Percentiles rank a stretch among this genome's conserved stretches.
These are phyloP conservation scores for Lasiodiplodia citricola DNA, from an alignment of 2,329 filamentous ascomycete genomes.

Conservation along the genomic window DNA sequence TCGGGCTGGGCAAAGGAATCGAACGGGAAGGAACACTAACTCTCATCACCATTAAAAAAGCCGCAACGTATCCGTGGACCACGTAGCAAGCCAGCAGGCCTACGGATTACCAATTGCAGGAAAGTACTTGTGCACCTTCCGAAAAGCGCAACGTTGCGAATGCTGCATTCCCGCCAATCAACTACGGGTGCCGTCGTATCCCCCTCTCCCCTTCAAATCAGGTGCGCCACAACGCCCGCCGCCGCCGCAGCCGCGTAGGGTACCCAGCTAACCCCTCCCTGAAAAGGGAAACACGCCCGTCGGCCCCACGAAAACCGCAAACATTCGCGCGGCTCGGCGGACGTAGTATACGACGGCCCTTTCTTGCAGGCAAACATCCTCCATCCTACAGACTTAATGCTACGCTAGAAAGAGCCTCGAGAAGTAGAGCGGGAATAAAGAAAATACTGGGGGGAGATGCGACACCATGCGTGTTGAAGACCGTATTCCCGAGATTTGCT, in stretches of 20 bases:
- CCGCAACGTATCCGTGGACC: background rate
- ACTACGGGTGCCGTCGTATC: too few species aligned
- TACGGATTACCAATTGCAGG: background rate
- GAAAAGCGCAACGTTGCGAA: background rate
- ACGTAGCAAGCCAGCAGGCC: background rate
- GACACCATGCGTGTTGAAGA: background rate
- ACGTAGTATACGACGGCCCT: background rate
- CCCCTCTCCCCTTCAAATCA: background rate
- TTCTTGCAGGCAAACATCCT: background rate
- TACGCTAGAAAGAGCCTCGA: background rate
- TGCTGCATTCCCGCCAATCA: background rate
- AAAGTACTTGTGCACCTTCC: background rate
- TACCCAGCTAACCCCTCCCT: background rate
- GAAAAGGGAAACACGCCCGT: constrained; percentile 3
- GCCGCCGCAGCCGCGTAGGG: too few species aligned
- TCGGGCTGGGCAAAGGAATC: background rate
- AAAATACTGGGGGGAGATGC: background rate
- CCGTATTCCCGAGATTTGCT: background rate
- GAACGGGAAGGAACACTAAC: background rate
- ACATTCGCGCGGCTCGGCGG: background rate
- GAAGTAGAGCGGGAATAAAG: too few species aligned
- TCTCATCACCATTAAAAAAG: background rate
- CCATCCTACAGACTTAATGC: background rate
- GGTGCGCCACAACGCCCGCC: background rate
- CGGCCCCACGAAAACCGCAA: constrained; percentile 6